These are phyloP conservation scores for Truncatella angustata DNA, from an alignment of 2,329 filamentous ascomycete genomes.

Conservation along the genomic window DNA sequence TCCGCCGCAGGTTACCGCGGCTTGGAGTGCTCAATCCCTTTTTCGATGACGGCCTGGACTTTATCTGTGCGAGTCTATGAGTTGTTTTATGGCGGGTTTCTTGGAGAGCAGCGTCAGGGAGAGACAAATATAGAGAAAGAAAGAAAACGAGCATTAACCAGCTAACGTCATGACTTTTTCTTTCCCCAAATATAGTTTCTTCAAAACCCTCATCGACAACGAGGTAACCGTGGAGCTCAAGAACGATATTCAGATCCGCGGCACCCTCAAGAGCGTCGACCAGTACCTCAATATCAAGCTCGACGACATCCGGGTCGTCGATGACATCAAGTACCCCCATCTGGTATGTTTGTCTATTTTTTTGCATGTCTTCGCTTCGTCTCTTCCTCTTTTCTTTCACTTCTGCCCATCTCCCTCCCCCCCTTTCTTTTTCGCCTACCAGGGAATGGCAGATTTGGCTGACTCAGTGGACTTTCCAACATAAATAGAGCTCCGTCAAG, in stretches of 20 bases:
- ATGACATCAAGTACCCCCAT: constrained; percentile 94
- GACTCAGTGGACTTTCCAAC: background rate
- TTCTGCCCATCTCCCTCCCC: background rate
- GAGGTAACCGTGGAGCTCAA: constrained; percentile 98
- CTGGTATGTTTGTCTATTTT: constrained; percentile 52
- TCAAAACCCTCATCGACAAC: constrained; percentile 97
- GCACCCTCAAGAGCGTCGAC: constrained; percentile 94
- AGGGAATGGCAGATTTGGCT: background rate
- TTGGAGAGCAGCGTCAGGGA: no score
- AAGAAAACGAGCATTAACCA: background rate
- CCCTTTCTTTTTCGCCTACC: background rate
- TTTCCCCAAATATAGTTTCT: constrained; percentile 73
- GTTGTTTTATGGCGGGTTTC: no score
- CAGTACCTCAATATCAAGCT: constrained; percentile 99
- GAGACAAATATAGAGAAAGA: background rate
- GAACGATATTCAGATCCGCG: constrained; percentile 96
- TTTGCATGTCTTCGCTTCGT: background rate
- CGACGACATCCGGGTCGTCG: constrained; percentile 88
- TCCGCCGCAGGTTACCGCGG: no score
- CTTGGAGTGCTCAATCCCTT: no score
- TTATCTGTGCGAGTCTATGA: no score
- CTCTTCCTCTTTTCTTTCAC: background rate
- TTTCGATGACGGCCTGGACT: no score
- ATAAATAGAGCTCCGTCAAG: constrained; percentile 72
- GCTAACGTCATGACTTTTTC: background rate